Conservation (phyloP, 257 asterid genomes). For the Petunia secreta region DNA sequence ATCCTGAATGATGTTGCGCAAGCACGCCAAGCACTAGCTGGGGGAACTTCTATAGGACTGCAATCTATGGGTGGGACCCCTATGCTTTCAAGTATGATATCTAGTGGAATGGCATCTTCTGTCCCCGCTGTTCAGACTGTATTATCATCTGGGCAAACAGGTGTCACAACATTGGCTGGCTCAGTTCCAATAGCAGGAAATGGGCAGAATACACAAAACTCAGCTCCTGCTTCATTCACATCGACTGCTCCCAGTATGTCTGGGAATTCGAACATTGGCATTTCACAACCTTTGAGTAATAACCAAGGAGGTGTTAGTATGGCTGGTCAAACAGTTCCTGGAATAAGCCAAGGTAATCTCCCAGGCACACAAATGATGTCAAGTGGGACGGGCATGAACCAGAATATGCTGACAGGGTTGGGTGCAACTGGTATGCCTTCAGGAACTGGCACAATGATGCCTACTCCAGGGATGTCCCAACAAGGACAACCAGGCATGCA, state of each 20-base stretch:
- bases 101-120: conserved; percentile 83
- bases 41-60: conserved; percentile 73
- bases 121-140: conserved; percentile 71
- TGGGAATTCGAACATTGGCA: conserved; percentile 56
- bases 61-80: conserved; percentile 76
- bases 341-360: conserved; percentile 72
- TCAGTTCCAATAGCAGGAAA: conserved; percentile 59
- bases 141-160: conserved; percentile 68
- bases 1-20: conserved; percentile 87
- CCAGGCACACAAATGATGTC: conserved; percentile 75
- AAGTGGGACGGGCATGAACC: conserved; percentile 66
- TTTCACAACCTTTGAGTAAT: conserved; percentile 68
- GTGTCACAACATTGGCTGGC: conserved; percentile 58
- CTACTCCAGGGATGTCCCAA: conserved; percentile 70
- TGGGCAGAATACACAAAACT: conserved; percentile 55
- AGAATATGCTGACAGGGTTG: conserved; percentile 53
- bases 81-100: conserved; percentile 83
- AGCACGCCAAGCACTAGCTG: conserved; percentile 81
- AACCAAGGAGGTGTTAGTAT: conserved; percentile 62
- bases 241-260: conserved; percentile 56
- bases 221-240: conserved; percentile 62
- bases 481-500: conserved; percentile 61
- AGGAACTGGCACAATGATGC: conserved; percentile 71
- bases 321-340: conserved; percentile 69
- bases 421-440: conserved; percentile 48